phyloP scores from a whole-genome alignment of 371 early-diverging fungal genomes.

The Rhizopus stolonifer region DNA sequence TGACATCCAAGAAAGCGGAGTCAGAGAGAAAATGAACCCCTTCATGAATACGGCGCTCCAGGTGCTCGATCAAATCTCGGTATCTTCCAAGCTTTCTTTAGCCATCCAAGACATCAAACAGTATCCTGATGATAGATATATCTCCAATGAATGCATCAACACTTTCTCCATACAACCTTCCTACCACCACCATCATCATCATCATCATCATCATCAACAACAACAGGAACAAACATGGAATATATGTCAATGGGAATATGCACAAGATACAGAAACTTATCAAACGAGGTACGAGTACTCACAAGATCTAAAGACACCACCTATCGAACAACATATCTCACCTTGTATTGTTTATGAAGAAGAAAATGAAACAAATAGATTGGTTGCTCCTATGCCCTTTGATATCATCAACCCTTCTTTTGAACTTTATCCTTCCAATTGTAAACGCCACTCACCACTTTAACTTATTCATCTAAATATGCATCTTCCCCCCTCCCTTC shows the following conservation, averaged over 20 bases:
- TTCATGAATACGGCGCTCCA: background rate
- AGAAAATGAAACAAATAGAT: background rate
- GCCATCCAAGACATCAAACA: background rate
- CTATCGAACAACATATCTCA: background rate
- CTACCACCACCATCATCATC: background rate
- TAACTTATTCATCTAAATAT: background rate
- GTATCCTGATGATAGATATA: background rate
- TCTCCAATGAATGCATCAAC: background rate
- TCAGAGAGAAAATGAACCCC: background rate
- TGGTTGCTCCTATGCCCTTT: background rate
- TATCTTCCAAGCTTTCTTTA: background rate
- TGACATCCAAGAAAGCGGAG: background rate
- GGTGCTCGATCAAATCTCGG: background rate
- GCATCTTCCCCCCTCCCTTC: background rate
- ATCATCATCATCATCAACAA: background rate
- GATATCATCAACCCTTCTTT: conserved; percentile 4
- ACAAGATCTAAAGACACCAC: background rate
- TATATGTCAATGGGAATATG: background rate
- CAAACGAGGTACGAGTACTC: background rate
- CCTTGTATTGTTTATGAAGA: background rate
- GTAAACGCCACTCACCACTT: background rate
- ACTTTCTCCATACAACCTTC: background rate
- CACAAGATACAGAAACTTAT: background rate
- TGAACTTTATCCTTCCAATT: background rate
- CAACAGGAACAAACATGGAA: background rate